These are phyloP conservation scores for Calocybe indica DNA, from an alignment of 768 basidiomycete species.

Conservation along the genomic window DNA sequence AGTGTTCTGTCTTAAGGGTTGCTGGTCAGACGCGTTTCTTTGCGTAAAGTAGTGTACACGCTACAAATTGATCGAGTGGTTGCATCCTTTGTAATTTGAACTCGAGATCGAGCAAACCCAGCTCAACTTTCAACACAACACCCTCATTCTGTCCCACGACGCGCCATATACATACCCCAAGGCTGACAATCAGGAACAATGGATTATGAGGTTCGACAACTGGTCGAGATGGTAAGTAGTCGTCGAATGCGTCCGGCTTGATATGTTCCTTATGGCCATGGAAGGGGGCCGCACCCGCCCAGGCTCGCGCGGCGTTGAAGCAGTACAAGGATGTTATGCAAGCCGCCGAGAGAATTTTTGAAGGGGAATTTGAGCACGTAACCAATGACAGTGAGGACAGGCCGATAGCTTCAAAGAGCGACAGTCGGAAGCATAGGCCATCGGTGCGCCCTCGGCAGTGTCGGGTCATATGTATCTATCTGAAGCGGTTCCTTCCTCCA, in stretches of 20 bases:
- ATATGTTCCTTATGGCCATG: background rate
- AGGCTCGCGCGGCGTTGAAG: slow-evolving; percentile 79
- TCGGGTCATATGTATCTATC: background rate
- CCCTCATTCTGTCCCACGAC: no score
- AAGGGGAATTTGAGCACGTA: slow-evolving; percentile 80
- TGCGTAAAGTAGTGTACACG: no score
- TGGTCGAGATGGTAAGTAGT: slow-evolving; percentile 42
- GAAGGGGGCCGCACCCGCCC: slow-evolving; percentile 76
- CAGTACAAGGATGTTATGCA: slow-evolving; percentile 88
- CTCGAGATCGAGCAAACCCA: no score
- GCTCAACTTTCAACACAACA: no score
- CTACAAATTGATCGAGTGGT: no score
- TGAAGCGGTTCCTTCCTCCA: slow-evolving; percentile 15
- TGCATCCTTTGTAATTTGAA: no score
- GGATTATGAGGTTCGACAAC: slow-evolving; percentile 52
- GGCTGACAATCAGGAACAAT: slow-evolving; percentile 14
- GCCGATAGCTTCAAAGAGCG: slow-evolving; percentile 31
- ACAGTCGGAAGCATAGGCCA: slow-evolving; percentile 18
- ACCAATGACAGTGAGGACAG: slow-evolving; percentile 47
- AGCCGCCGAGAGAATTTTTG: slow-evolving; percentile 81
- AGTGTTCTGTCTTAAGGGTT: no score
- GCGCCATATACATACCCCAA: no score
- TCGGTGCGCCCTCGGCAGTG: slow-evolving; percentile 15
- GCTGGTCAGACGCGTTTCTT: no score
- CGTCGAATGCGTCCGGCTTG: background rate